Conservation (phyloP, 106 monocot species). For the Allium sativum region DNA sequence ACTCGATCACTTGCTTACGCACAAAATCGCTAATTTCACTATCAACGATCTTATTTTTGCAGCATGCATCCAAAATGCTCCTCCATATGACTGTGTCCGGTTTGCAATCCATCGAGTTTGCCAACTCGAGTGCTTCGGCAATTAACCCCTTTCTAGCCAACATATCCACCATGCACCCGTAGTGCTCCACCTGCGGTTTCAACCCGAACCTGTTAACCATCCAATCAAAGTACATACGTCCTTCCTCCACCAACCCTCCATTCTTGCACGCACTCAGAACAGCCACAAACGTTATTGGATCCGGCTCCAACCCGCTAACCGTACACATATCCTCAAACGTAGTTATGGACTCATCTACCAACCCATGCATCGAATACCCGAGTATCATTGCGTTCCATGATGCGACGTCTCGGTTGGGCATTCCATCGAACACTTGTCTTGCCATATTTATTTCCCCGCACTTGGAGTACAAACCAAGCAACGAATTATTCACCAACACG, state of each 20-base stretch:
- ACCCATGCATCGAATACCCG: constrained; percentile 45
- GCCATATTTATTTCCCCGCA: constrained; percentile 47
- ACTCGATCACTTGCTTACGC: constrained; percentile 28
- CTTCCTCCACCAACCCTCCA: constrained; percentile 26
- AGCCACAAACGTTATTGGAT: constrained; percentile 60
- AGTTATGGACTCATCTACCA: constrained; percentile 21
- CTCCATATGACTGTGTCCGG: constrained; percentile 76
- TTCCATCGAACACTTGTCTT: constrained; percentile 35
- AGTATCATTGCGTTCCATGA: constrained; percentile 63
- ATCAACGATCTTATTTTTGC: constrained; percentile 23
- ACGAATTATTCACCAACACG: constrained; percentile 53
- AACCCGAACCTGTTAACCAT: constrained; percentile 19
- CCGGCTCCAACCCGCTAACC: constrained; percentile 24
- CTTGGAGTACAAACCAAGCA: constrained; percentile 52
- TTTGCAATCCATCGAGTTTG: constrained; percentile 38
- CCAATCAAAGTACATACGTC: constrained; percentile 16
- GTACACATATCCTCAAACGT: constrained; percentile 27
- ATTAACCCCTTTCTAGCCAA: constrained; percentile 48
- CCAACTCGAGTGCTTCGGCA: constrained; percentile 43
- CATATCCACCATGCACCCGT: constrained; percentile 16
- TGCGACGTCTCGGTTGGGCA: constrained; percentile 19
- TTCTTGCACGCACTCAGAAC: constrained; percentile 44
- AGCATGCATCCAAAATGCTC: constrained; percentile 62
- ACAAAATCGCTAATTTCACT: constrained; percentile 29
- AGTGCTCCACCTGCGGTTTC: constrained; percentile 32